A percentile compares a stretch with the other conserved stretches of the same genome.
These are phyloP conservation scores for Corrigiola litoralis DNA, from an alignment of 179 eudicot genomes.

Conservation along the genomic window DNA sequence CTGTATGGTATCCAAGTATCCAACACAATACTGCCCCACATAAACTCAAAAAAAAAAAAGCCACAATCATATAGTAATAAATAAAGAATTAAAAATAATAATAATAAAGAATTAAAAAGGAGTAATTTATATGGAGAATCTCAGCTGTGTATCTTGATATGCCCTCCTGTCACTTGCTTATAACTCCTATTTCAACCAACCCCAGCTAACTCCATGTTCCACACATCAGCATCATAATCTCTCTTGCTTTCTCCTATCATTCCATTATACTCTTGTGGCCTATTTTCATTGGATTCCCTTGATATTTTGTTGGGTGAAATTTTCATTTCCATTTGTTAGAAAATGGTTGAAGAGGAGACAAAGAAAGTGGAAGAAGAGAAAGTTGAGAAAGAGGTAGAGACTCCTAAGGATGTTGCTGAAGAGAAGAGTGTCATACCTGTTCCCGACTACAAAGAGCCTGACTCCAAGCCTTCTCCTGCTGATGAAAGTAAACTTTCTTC, in stretches of 20 bases:
- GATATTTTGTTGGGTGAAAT: not conserved
- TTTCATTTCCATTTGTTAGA: not conserved
- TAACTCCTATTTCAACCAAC: conserved; percentile 23
- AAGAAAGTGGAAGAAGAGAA: conserved; percentile 27
- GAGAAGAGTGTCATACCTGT: conserved; percentile 29
- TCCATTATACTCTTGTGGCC: not conserved
- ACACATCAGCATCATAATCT: conserved; percentile 12
- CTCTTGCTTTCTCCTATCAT: not conserved
- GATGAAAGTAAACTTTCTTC: conserved; percentile 22
- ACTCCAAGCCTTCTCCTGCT: conserved; percentile 18
- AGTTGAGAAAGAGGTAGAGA: conserved; percentile 13
- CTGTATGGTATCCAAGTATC: not conserved
- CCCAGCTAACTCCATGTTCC: conserved; percentile 17
- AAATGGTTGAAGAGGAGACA: conserved; percentile 28
- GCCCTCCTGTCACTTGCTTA: conserved; percentile 23
- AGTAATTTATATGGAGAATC: conserved; percentile 5
- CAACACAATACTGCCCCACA: conserved; percentile 8
- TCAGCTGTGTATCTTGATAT: conserved; percentile 27
- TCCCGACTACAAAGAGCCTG: conserved; percentile 19
- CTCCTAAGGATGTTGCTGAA: conserved; percentile 26
- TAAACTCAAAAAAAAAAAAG: not conserved
- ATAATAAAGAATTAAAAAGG: not conserved
- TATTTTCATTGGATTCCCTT: too few relatives aligned
- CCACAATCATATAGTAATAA: not conserved
- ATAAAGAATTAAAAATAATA: not conserved